Percentiles rank a stretch among this genome's conserved stretches.
These are phyloP conservation scores for Brasilioporus rufonigricans DNA, from an alignment of 768 basidiomycete species.

Conservation along the genomic window DNA sequence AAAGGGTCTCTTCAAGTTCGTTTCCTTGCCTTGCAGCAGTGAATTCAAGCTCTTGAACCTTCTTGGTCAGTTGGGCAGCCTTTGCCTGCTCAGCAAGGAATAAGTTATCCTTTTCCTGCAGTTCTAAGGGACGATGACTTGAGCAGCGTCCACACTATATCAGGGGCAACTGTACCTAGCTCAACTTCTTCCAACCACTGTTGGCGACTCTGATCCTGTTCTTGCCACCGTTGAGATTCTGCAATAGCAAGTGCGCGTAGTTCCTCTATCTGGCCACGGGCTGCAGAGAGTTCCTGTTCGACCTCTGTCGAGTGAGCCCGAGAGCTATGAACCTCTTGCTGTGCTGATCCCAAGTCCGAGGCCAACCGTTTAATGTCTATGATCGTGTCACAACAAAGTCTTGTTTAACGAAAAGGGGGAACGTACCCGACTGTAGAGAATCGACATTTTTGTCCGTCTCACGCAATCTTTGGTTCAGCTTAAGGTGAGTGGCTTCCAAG, in stretches of 20 bases:
- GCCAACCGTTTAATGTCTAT: constrained; percentile 20
- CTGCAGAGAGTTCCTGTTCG: constrained; percentile 22
- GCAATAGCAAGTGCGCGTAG: constrained; percentile 12
- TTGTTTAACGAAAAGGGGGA: constrained; percentile 17
- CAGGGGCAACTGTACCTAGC: constrained; percentile 44
- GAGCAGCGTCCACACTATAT: background rate
- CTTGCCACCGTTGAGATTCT: constrained; percentile 21
- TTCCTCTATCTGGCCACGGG: constrained; percentile 20
- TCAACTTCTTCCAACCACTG: constrained; percentile 61
- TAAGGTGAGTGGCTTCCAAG: constrained; percentile 11
- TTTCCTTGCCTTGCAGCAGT: constrained; percentile 40
- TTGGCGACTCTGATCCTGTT: constrained; percentile 54
- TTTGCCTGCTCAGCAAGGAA: constrained; percentile 44
- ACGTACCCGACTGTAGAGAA: constrained; percentile 24
- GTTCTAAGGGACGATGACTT: constrained; percentile 33
- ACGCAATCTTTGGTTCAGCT: constrained; percentile 12
- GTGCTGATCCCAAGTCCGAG: constrained; percentile 17
- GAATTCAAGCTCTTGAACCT: constrained; percentile 42
- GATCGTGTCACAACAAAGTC: constrained; percentile 24
- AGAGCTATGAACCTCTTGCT: constrained; percentile 9
- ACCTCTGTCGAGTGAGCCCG: constrained; percentile 13
- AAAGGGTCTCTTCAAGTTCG: constrained; percentile 35
- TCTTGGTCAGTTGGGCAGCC: constrained; percentile 38
- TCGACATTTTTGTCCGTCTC: constrained; percentile 5
- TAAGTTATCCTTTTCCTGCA: constrained; percentile 40